A percentile compares a stretch with the other conserved stretches of the same genome.
These are phyloP conservation scores for Emergomyces pasteurianus DNA, from an alignment of 2,329 filamentous ascomycete genomes.

Conservation along the genomic window DNA sequence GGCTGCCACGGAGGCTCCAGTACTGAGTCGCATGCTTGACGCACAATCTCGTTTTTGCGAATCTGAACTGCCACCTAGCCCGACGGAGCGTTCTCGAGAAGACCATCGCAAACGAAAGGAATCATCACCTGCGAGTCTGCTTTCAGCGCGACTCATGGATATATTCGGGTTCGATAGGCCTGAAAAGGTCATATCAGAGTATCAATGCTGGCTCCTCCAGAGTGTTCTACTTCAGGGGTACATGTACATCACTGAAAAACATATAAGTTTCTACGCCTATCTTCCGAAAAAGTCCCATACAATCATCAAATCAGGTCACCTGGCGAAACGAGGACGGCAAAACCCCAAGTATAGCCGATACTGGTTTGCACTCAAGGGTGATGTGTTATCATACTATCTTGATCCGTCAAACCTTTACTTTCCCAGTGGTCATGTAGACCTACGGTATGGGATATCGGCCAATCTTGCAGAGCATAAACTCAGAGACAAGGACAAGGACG, in stretches of 20 bases:
- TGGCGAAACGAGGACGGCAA: constrained; percentile 77
- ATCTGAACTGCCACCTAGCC: constrained; percentile 2
- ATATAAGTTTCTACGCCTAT: constrained; percentile 96
- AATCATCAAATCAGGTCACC: constrained; percentile 72
- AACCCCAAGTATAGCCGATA: constrained; percentile 82
- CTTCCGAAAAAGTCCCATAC: constrained; percentile 80
- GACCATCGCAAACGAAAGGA: constrained; percentile 34
- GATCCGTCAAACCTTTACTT: constrained; percentile 82
- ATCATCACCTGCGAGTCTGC: constrained; percentile 38
- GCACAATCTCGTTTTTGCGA: constrained; percentile 50
- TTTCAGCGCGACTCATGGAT: constrained; percentile 63
- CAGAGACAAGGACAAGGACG: constrained; percentile 53
- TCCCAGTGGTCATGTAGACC: constrained; percentile 78
- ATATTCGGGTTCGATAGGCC: constrained; percentile 74
- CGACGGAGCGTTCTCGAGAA: neutral
- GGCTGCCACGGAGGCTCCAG: constrained; percentile 47
- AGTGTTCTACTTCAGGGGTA: constrained; percentile 88
- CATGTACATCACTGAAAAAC: constrained; percentile 85
- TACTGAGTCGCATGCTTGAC: constrained; percentile 68
- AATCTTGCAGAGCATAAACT: constrained; percentile 58
- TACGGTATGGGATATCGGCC: constrained; percentile 86
- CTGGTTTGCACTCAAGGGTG: constrained; percentile 87
- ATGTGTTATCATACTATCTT: constrained; percentile 80
- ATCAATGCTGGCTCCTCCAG: constrained; percentile 85
- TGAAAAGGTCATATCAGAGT: constrained; percentile 82